Base-by-base conservation (phyloP, 208 protist species). In the Herpetomonas tarakana region DNA sequence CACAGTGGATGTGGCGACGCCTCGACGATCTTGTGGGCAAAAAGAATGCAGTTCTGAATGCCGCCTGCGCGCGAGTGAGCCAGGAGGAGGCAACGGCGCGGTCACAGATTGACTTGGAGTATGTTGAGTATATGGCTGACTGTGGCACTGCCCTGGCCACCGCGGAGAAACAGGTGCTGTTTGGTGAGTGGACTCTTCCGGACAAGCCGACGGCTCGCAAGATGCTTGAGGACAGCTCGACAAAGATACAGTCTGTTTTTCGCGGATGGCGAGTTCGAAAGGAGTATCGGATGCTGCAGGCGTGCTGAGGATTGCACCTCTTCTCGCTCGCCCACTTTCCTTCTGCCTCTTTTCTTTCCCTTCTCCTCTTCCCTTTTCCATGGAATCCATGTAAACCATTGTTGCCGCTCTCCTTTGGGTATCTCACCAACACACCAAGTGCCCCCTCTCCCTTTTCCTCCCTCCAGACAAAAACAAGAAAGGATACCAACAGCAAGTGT, bases 191-290 rank as follows among this genome's bases (percentile, higher is more conserved):
- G 4, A 0, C 16, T 11, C 22, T 64, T 12, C 58, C 25, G 7
- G 6, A 30, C 1, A 39, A 18, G 14, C 27, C 41, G 14, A 68
- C 55, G 3, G 18, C 25, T 24, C 52, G 21, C 2, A 35, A 56
- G 25, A 39, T 52, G 24, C 45, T 83, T 22, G 62, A 74, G 3
- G 14, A 47, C 22, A 65, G 56, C 31, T 74, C 80, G 2, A 77
- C 63, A 4, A 35, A 54, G 25, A 83, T 87, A 59, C 80, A 87
- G 63, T 19, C 68, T 3, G 61, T 44, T 3, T 87, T 70, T 53
- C 70, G 80, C 41, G 71, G 74, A 7, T 73, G 68, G 18, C 58
- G 41, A 55, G 49, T 61, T 31, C 66, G 68, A 46, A 49, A 14
- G n/a, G 27, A 4, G 28, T 39, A 56, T 35, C 46, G 35, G 9